Percentiles rank a stretch among this genome's conserved stretches.
Conservation (phyloP, 2,329 filamentous ascomycete species). For the Hansfordia pulvinata region DNA sequence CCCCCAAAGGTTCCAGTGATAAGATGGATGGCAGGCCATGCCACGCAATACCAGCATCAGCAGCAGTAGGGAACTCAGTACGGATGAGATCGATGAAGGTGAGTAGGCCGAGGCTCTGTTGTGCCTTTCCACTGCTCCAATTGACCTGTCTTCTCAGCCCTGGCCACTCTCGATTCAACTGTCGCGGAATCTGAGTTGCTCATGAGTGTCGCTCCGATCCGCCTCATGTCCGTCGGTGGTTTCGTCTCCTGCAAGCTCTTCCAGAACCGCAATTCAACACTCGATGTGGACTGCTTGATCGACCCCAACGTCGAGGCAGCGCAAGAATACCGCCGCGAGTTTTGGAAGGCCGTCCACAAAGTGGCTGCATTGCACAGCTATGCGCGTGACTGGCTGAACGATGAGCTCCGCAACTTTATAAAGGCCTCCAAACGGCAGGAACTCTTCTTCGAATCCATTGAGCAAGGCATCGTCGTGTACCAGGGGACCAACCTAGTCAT, state of each 20-base stretch:
- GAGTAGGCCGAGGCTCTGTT: no score
- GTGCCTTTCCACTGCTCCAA: no score
- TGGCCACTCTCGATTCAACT: constrained; percentile 9
- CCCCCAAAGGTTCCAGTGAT: no score
- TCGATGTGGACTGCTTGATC: constrained; percentile 12
- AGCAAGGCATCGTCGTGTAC: constrained; percentile 10
- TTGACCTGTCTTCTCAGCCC: no score
- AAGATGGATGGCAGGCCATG: no score
- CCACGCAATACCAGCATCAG: no score
- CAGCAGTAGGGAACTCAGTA: no score
- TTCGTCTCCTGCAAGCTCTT: constrained; percentile 11
- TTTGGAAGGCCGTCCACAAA: constrained; percentile 4
- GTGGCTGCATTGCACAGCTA: constrained; percentile 4
- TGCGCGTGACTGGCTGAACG: constrained; percentile 10
- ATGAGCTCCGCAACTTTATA: constrained; percentile 10
- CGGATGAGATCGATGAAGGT: no score
- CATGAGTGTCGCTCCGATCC: constrained; percentile 13
- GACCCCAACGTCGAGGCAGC: constrained; percentile 12
- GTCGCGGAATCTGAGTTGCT: constrained; percentile 11
- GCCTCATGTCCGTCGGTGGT: constrained; percentile 12
- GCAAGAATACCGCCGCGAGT: constrained; percentile 7
- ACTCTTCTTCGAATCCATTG: constrained; percentile 11
- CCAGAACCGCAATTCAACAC: constrained; percentile 8
- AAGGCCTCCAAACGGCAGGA: constrained; percentile 4
- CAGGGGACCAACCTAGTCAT: constrained; percentile 9